Percentiles rank a stretch among this genome's conserved stretches.
These are phyloP conservation scores for Pistacia vera DNA, from an alignment of 345 rosid species.

Conservation along the genomic window DNA sequence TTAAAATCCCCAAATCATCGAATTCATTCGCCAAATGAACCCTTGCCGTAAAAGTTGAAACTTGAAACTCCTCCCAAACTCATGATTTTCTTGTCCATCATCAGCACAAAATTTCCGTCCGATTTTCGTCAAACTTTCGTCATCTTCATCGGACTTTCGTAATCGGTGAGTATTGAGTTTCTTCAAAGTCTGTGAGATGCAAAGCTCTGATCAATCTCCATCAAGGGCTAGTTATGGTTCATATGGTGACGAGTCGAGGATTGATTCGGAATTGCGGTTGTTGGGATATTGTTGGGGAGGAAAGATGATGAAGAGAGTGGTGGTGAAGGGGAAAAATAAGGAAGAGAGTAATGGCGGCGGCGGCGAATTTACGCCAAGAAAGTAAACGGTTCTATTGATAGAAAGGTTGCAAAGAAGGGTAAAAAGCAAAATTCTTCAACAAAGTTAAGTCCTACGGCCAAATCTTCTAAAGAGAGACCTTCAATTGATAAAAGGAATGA, in stretches of 20 bases:
- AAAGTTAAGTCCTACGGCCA: slow-evolving; percentile 42
- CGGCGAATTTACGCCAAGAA: slow-evolving; percentile 37
- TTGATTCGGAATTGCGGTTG: slow-evolving; percentile 86
- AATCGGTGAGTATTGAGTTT: too few relatives aligned
- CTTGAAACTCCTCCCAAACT: too few relatives aligned
- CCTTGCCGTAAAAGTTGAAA: too few relatives aligned
- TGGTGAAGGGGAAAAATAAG: slow-evolving; percentile 42
- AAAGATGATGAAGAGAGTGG: slow-evolving; percentile 46
- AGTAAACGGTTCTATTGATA: slow-evolving; percentile 24
- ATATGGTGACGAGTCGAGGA: slow-evolving; percentile 86
- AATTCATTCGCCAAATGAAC: too few relatives aligned
- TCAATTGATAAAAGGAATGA: slow-evolving; percentile 31
- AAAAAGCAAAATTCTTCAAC: slow-evolving; percentile 28
- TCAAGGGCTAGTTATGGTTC: slow-evolving; percentile 75
- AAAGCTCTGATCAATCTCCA: slow-evolving; percentile 90
- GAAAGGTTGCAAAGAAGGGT: slow-evolving; percentile 18
- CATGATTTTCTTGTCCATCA: too few relatives aligned
- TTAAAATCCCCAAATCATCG: too few relatives aligned
- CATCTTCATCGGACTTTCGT: too few relatives aligned
- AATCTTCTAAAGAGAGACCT: slow-evolving; percentile 37
- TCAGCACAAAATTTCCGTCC: too few relatives aligned
- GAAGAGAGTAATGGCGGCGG: slow-evolving; percentile 31
- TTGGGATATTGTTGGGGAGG: slow-evolving; percentile 49
- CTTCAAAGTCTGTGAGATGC: slow-evolving; percentile 68
- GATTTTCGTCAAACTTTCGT: too few relatives aligned